Evolutionary conservation across 225 moss, liverwort and hornwort genomes (phyloP).

Genomic region (Neckera pumila): DNA sequence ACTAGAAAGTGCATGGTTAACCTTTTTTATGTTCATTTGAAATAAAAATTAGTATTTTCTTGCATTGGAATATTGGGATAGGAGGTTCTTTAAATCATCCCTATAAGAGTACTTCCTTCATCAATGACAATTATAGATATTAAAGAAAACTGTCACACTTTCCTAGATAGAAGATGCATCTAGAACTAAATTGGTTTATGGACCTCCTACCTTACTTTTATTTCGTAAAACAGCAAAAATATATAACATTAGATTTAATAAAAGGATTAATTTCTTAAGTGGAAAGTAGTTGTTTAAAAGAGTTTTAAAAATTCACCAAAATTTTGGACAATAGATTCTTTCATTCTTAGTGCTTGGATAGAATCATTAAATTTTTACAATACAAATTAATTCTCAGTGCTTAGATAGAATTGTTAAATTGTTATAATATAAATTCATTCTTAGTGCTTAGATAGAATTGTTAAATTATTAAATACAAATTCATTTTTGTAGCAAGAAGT

Average conservation of each 20-base stretch:
- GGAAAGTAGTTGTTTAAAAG: background rate
- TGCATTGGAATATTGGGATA: background rate
- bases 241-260: background rate
- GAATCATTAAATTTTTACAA: background rate
- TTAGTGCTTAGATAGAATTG: background rate
- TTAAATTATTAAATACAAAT: background rate
- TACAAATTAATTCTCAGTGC: too few species aligned
- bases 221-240: background rate
- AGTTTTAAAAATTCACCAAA: background rate
- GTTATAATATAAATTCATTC: too few species aligned
- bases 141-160: background rate
- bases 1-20: fast-evolving
- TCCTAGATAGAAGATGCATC: background rate
- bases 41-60: background rate
- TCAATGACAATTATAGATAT: background rate
- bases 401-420: background rate
- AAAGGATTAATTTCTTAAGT: background rate
- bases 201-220: background rate
- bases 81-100: background rate
- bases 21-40: background rate
- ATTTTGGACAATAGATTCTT: background rate
- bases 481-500: too few species aligned
- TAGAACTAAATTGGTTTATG: fast-evolving
- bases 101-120: background rate
- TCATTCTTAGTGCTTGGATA: background rate